A percentile compares a stretch with the other conserved stretches of the same genome.
Evolutionary conservation across 306 rosid species (phyloP).

Genomic region (Casuarina equisetifolia): DNA sequence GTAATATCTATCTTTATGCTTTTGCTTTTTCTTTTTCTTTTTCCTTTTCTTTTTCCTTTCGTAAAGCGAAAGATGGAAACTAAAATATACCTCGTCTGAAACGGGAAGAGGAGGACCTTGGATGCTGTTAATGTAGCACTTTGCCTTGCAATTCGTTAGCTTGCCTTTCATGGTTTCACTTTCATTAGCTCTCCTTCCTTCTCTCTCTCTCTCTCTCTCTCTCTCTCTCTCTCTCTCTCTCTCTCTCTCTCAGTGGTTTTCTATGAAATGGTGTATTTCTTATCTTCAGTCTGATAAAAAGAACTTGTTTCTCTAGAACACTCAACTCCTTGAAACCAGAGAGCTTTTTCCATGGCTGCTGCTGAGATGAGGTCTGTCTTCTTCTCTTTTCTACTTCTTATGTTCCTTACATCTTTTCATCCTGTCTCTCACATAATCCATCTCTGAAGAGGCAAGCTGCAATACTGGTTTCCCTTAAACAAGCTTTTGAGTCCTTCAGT

Average conservation of each 20-base stretch:
- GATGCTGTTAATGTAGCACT: constrained; percentile 34
- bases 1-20: constrained; percentile 51
- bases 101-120: constrained; percentile 25
- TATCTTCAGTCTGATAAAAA: constrained; percentile 15
- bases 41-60: constrained; percentile 70
- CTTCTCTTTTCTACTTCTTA: constrained; percentile 24
- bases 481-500: constrained; percentile 43
- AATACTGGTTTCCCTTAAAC: constrained; percentile 63
- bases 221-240: background rate
- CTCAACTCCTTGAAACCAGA: constrained; percentile 27
- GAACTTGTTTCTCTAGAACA: constrained; percentile 17
- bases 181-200: background rate
- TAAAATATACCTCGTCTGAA: constrained; percentile 35
- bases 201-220: constrained; percentile 22
- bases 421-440: constrained; percentile 47
- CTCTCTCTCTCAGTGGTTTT: background rate
- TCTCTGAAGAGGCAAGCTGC: constrained; percentile 69
- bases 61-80: constrained; percentile 67
- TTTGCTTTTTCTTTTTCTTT: constrained; percentile 75
- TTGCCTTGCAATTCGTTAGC: constrained; percentile 28
- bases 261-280: constrained; percentile 21
- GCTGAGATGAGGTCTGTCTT: constrained; percentile 30
- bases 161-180: background rate
- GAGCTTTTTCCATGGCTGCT: constrained; percentile 29
- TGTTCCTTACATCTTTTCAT: constrained; percentile 35